These are phyloP conservation scores for Aspergillus eucalypticola DNA, from an alignment of 2,329 filamentous ascomycete species.

Conservation along the genomic window DNA sequence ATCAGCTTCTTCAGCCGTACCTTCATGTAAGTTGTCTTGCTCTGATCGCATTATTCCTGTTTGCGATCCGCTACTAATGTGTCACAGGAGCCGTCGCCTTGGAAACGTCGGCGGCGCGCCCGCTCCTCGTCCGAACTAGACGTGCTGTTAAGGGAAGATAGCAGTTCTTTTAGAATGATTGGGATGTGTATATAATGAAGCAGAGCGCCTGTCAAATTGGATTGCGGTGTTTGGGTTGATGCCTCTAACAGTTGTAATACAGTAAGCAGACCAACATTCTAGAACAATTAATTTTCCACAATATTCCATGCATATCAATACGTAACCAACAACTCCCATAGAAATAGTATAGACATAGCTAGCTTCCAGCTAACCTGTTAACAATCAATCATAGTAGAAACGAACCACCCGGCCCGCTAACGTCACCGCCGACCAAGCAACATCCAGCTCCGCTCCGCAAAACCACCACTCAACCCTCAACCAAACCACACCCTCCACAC, in stretches of 20 bases:
- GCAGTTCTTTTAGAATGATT: conserved; percentile 17
- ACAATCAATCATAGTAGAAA: too few species aligned
- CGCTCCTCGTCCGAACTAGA: conserved; percentile 23
- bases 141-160: conserved; percentile 15
- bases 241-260: background rate
- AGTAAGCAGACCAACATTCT: too few species aligned
- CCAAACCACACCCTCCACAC: background rate
- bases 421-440: conserved; percentile 5
- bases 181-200: conserved; percentile 40
- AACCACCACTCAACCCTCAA: background rate
- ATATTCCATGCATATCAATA: background rate
- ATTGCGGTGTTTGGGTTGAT: conserved; percentile 3
- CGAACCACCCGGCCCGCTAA: background rate
- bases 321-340: background rate
- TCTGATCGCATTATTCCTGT: background rate
- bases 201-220: conserved; percentile 19
- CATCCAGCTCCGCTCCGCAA: background rate
- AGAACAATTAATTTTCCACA: background rate
- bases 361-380: too few species aligned
- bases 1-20: conserved; percentile 62
- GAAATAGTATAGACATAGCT: too few species aligned
- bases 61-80: conserved; percentile 13
- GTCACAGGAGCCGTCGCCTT: conserved; percentile 30
- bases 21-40: conserved; percentile 56
- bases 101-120: conserved; percentile 23